phyloP scores from a whole-genome alignment of 352 stramenopile species.

The Aphanomyces stellatus region DNA sequence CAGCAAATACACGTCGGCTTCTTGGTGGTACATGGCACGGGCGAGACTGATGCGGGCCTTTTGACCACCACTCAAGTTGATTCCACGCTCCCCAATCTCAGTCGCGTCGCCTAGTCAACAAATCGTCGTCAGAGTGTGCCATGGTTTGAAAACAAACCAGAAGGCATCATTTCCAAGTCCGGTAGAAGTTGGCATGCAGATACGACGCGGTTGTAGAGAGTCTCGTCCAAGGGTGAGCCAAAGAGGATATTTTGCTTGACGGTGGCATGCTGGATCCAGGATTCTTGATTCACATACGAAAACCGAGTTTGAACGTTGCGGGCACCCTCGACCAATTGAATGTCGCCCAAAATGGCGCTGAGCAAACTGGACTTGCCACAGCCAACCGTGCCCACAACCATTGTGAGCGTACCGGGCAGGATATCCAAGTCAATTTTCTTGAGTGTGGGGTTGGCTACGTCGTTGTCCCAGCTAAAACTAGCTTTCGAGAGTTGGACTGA shows the following conservation, averaged over 20 bases:
- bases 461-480: conserved; percentile 27
- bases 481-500: conserved; percentile 26
- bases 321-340: conserved; percentile 48
- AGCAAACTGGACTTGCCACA: conserved; percentile 93
- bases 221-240: conserved; percentile 46
- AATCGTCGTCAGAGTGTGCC: conserved; percentile 59
- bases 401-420: conserved; percentile 69
- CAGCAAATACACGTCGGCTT: conserved; percentile 92
- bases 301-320: conserved; percentile 61
- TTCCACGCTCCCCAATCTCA: conserved; percentile 46
- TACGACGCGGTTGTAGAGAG: conserved; percentile 25
- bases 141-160: conserved; percentile 86
- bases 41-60: conserved; percentile 33
- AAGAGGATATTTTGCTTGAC: conserved; percentile 97
- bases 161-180: conserved; percentile 37
- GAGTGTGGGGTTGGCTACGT: conserved; percentile 73
- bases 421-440: conserved; percentile 54
- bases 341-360: conserved; percentile 51
- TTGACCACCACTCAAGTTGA: conserved; percentile 34
- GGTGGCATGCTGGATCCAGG: conserved; percentile 95
- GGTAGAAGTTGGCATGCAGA: conserved; percentile 23
- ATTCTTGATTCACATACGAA: conserved; percentile 89
- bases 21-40: conserved; percentile 40
- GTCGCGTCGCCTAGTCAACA: conserved; percentile 67
- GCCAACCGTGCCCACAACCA: conserved; percentile 89